Evolutionary conservation across 2,329 filamentous ascomycete species (phyloP), one percentile per base, ranked within the genome.

Genomic region (Akanthomyces muscarius): DNA sequence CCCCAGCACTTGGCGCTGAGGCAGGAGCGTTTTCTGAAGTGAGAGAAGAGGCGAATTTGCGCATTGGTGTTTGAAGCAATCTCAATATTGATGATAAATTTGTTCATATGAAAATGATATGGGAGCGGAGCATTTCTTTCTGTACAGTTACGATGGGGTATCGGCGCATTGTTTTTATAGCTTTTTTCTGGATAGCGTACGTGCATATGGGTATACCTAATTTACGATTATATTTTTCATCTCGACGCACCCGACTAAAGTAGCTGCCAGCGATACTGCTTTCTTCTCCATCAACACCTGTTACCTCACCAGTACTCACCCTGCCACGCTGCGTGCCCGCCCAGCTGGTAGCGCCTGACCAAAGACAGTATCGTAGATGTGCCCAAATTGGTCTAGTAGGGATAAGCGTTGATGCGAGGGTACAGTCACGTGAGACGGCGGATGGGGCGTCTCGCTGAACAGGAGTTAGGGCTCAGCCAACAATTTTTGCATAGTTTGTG

Each of bases 1-100:
- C 44, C 83, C 84, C 4, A 73, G 72, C 16, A 70, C 70, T 14
- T 84, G 81, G 81, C 77, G 75, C 44, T 82, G 56, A 73, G 7
- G 50, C 14, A 38, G 21, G 18, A 6, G 18, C 57, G 2, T 5
- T 44, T 8, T 42, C 53, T 62, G 41, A 53, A 47, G 38, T 62
- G 21, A 48, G 36, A 23, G 41, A 5, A 25, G 21, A 45, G 21
- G 13, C 13, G 18, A 8, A 36, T 36, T 33, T 36, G 25, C 13
- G 42, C 21, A 10, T 21, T 8, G 23, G 45, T 3, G 11, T 36
- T 5, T 10, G 38, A 28, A 21, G 7, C 14, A 5, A 38, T 41
- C 13, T 36, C 11, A 8, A 14, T 25, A 21, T 28, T 28, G 38
- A 48, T 28, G 33, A 36, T n/a, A 30, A 62, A 55, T 44, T 41